These are phyloP conservation scores for Trametes cingulata DNA, from an alignment of 768 basidiomycete species.

Conservation along the genomic window DNA sequence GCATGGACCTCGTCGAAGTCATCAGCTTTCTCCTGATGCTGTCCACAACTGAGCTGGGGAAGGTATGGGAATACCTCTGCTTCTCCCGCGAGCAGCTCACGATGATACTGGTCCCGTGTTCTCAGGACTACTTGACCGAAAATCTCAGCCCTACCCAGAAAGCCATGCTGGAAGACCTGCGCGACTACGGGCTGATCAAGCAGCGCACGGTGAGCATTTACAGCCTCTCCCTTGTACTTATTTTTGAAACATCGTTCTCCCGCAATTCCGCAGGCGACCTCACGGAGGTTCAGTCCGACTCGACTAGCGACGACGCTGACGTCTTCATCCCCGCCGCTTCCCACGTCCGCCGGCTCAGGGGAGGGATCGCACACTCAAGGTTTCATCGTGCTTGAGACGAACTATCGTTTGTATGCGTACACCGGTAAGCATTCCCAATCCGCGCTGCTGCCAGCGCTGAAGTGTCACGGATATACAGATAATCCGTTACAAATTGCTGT, in stretches of 20 bases:
- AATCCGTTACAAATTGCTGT: slow-evolving; percentile 97
- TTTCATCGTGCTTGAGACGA: slow-evolving; percentile 96
- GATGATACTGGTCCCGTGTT: background rate
- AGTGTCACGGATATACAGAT: slow-evolving; percentile 47
- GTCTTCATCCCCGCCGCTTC: slow-evolving; percentile 81
- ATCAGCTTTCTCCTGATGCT: slow-evolving; percentile 96
- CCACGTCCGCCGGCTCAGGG: slow-evolving; percentile 55
- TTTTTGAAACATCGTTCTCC: background rate
- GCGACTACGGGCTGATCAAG: slow-evolving; percentile 94
- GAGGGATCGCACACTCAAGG: slow-evolving; percentile 70
- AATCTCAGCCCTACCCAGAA: slow-evolving; percentile 75
- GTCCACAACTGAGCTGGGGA: slow-evolving; percentile 92
- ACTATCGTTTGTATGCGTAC: slow-evolving; percentile 97
- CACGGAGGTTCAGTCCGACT: slow-evolving; percentile 89
- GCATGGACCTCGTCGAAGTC: slow-evolving; percentile 92
- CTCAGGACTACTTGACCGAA: slow-evolving; percentile 87
- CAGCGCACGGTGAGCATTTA: slow-evolving; percentile 63
- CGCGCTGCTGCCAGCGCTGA: background rate
- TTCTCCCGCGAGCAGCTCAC: background rate
- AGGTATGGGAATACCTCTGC: slow-evolving; percentile 45
- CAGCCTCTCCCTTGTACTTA: background rate
- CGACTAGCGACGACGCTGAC: slow-evolving; percentile 93
- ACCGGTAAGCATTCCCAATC: slow-evolving; percentile 58
- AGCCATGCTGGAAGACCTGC: slow-evolving; percentile 88
- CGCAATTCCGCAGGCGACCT: slow-evolving; percentile 50